Evolutionary conservation across 495 filamentous ascomycete species (phyloP).

Genomic region (Corynascus novoguineensis): DNA sequence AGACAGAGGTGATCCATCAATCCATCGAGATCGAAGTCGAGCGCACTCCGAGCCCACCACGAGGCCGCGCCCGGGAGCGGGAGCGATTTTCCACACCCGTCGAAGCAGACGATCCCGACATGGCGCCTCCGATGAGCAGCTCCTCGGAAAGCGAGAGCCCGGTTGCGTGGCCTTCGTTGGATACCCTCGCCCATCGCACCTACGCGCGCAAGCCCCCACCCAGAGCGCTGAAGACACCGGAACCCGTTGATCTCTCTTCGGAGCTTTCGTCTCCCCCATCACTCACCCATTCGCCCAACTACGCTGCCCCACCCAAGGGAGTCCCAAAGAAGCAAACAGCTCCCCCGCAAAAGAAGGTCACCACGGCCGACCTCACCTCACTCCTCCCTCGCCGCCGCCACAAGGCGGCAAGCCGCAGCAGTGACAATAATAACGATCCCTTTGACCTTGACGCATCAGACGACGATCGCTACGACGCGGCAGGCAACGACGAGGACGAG

Average conservation of each 20-base stretch:
- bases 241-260: slow-evolving; percentile 30
- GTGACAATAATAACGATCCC: slow-evolving; percentile 17
- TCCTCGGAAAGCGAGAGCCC: slow-evolving; percentile 34
- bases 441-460: slow-evolving; percentile 21
- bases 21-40: slow-evolving; percentile 30
- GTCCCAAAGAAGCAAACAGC: slow-evolving; percentile 24
- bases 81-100: slow-evolving; percentile 21
- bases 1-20: slow-evolving; percentile 17
- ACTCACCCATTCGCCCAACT: slow-evolving; percentile 48
- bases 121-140: slow-evolving; percentile 42
- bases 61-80: slow-evolving; percentile 8
- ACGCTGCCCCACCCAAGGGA: slow-evolving; percentile 18
- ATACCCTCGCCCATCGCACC: slow-evolving; percentile 33
- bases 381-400: slow-evolving; percentile 37
- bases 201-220: slow-evolving; percentile 23
- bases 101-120: slow-evolving; percentile 34
- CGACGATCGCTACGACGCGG: slow-evolving; percentile 27
- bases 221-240: slow-evolving; percentile 27
- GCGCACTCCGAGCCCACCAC: slow-evolving; percentile 21
- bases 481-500: slow-evolving; percentile 34
- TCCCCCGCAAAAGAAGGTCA: slow-evolving; percentile 28
- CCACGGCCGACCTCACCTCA: slow-evolving; percentile 40
- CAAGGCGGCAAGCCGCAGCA: slow-evolving; percentile 1
- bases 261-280: slow-evolving; percentile 47
- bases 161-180: slow-evolving; percentile 37